Percentiles rank a stretch among this genome's conserved stretches.
phyloP scores from a whole-genome alignment of 495 filamentous ascomycete genomes.

The Penicillium cinerascens region DNA sequence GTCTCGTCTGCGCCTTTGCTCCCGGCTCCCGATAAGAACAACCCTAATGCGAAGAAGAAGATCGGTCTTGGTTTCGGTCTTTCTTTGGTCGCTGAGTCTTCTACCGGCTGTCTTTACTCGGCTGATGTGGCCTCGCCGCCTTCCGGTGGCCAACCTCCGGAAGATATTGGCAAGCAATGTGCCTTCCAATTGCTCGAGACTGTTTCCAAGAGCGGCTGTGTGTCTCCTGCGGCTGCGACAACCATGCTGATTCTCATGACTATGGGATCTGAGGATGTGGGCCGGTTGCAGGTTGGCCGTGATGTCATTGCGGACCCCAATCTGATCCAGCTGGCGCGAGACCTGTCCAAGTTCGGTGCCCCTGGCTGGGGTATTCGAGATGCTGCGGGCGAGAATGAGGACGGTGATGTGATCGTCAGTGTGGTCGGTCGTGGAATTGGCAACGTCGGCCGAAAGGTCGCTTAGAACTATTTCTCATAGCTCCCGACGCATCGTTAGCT shows the following conservation, averaged over 20 bases:
- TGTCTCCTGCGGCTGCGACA: conserved; percentile 61
- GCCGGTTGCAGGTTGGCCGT: conserved; percentile 57
- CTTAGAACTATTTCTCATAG: conserved; percentile 46
- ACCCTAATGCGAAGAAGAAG: conserved; percentile 61
- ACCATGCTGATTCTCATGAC: conserved; percentile 88
- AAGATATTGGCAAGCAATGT: conserved; percentile 84
- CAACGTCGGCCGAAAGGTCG: conserved; percentile 92
- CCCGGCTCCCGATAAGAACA: conserved; percentile 55
- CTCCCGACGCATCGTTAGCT: neutral
- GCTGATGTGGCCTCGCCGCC: conserved; percentile 83
- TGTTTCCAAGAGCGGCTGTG: conserved; percentile 77
- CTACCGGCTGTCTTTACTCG: conserved; percentile 76
- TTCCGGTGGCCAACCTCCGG: conserved; percentile 74
- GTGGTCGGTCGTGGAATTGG: conserved; percentile 93
- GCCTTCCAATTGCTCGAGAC: conserved; percentile 86
- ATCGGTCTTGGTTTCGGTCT: conserved; percentile 86
- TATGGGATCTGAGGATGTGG: conserved; percentile 80
- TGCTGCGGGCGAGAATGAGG: conserved; percentile 58
- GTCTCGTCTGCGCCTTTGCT: conserved; percentile 71
- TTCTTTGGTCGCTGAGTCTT: conserved; percentile 86
- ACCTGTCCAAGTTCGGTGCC: conserved; percentile 78
- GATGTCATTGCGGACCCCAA: conserved; percentile 78
- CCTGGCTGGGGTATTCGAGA: conserved; percentile 86
- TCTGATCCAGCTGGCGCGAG: conserved; percentile 72
- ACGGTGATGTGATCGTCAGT: conserved; percentile 75